These are phyloP conservation scores for Monosiga brevicollis DNA, from an alignment of 78 protist species.

Conservation along the genomic window DNA sequence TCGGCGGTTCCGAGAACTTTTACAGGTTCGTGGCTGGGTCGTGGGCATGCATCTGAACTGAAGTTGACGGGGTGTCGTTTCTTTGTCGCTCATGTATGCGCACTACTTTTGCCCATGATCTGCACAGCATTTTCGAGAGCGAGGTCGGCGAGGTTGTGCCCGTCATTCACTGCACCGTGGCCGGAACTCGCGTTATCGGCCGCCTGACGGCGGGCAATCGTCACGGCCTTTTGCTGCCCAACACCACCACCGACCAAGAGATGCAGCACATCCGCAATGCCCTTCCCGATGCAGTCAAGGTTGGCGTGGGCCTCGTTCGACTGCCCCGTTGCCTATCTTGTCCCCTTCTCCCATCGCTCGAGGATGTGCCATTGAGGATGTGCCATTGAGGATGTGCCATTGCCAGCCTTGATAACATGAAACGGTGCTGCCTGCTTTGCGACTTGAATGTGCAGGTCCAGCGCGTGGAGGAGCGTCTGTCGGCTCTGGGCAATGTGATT, in stretches of 20 bases:
- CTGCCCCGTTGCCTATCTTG: no score
- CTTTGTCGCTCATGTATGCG: not conserved
- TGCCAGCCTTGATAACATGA: no score
- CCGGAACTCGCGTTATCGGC: conserved; percentile 80
- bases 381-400: no score
- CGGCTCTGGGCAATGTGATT: conserved; percentile 94
- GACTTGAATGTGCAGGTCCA: no score
- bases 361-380: no score
- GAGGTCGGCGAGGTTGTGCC: conserved; percentile 92
- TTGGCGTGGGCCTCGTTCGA: no score
- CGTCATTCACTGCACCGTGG: conserved; percentile 77
- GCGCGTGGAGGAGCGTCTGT: conserved; percentile 90
- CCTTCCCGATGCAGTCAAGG: conserved; percentile 89
- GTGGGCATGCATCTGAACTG: not conserved
- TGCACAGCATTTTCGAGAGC: conserved; percentile 58
- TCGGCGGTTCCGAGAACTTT: conserved; percentile 89
- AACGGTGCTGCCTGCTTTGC: no score
- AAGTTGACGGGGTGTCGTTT: not conserved
- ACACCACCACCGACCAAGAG: conserved; percentile 95
- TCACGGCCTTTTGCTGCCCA: conserved; percentile 94
- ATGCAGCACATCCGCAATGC: conserved; percentile 90
- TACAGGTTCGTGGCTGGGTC: conserved; percentile 29
- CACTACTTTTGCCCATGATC: not conserved
- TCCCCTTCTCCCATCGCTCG: no score
- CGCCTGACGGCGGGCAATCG: conserved; percentile 83